Conservation (phyloP, 345 rosid species). For the Angophora floribunda region DNA sequence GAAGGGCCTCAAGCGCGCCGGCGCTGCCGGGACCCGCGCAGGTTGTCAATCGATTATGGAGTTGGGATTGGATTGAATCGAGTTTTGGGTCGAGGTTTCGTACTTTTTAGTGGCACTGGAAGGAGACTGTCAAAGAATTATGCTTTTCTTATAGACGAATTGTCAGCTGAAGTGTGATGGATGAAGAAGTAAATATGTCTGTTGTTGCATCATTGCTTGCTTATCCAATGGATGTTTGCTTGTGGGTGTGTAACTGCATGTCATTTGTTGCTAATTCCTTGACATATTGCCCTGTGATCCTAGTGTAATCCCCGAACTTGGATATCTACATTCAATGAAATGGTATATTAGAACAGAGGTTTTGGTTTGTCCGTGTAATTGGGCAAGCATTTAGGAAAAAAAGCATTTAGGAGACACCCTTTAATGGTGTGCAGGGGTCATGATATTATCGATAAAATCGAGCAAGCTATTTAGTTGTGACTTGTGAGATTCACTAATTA, state of each 20-base stretch:
- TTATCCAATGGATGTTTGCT: background rate
- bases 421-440: background rate
- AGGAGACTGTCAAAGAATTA: background rate
- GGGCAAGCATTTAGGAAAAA: background rate
- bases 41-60: slow-evolving; percentile 8
- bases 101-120: background rate
- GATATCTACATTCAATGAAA: background rate
- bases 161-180: background rate
- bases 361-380: background rate
- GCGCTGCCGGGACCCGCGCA: slow-evolving; percentile 68
- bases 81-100: background rate
- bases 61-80: background rate
- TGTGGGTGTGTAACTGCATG: background rate
- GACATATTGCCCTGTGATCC: background rate
- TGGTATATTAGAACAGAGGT: background rate
- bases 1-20: slow-evolving; percentile 91
- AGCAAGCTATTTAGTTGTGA: background rate
- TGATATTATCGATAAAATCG: background rate
- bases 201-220: background rate
- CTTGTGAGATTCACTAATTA: background rate
- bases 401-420: background rate
- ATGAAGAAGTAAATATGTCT: background rate
- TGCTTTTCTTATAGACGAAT: background rate
- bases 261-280: background rate
- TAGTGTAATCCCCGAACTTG: background rate